Conservation (phyloP, 2,329 filamentous ascomycete species). For the Periconia sp. region DNA sequence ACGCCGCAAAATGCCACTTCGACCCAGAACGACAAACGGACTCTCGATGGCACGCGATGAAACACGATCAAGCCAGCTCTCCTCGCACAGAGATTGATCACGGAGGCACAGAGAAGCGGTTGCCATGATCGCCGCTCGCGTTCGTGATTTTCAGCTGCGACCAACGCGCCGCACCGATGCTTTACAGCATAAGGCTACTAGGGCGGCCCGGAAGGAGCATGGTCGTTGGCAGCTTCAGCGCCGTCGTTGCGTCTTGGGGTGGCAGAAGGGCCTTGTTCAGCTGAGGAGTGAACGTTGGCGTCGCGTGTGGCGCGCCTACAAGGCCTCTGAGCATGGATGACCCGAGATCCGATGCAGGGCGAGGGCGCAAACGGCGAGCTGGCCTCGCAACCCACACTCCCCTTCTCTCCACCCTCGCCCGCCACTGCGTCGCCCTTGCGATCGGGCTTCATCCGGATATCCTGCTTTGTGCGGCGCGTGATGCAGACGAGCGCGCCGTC, state of each 20-base stretch:
- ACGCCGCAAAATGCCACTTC: slow-evolving; percentile 11
- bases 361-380: slow-evolving; percentile 15
- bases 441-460: slow-evolving; percentile 8
- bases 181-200: slow-evolving; percentile 40
- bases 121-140: slow-evolving; percentile 31
- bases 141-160: slow-evolving; percentile 43
- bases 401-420: slow-evolving; percentile 6
- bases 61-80: slow-evolving; percentile 24
- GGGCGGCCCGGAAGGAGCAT: slow-evolving; percentile 28
- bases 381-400: slow-evolving; percentile 7
- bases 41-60: slow-evolving; percentile 15
- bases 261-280: slow-evolving; percentile 35
- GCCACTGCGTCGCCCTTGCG: slow-evolving; percentile 1
- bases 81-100: slow-evolving; percentile 18
- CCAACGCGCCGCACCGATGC: slow-evolving; percentile 35
- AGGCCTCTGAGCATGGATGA: slow-evolving; percentile 17
- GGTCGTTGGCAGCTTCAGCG: slow-evolving; percentile 21
- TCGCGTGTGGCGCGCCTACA: slow-evolving; percentile 39
- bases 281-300: slow-evolving; percentile 40
- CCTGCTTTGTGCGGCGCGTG: slow-evolving; percentile 15
- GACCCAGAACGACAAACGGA: slow-evolving; percentile 4
- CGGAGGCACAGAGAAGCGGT: slow-evolving; percentile 26
- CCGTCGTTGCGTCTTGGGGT: slow-evolving; percentile 16
- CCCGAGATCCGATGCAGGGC: slow-evolving; percentile 25
- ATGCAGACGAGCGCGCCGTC: slow-evolving; percentile 14